Base-by-base conservation (phyloP, 1,284 basidiomycete genomes). In the Cutaneotrichosporon arboriforme region DNA sequence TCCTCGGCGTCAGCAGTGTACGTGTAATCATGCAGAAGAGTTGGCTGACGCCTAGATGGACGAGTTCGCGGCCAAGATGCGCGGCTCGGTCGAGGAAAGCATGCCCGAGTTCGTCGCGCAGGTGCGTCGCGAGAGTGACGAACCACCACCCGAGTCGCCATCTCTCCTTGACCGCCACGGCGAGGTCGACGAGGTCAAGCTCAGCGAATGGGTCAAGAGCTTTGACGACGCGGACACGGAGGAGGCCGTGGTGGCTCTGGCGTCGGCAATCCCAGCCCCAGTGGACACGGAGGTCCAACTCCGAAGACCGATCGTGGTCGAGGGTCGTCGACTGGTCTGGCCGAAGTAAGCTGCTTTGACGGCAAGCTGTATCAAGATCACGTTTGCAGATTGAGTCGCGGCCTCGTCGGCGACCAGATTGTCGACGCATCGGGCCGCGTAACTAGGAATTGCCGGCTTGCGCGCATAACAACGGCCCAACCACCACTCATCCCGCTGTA, bases 1-100 rank as follows among this genome's bases (percentile, higher is more conserved):
- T 61, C 10, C 46, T 73, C 23, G 71, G 69, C n/a, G 69, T 72
- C 3, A 49, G 55, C 20, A 62, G 62, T 51, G 69, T 72, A 45
- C 59, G 70, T 67, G 1, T 8, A 21, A n/a, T n/a, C n/a, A n/a
- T n/a, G n/a, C n/a, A n/a, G n/a, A n/a, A n/a, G n/a, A n/a, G 8
- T 12, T 18, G 10, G 26, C 49, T 50, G 41, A 50, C 41, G 13
- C 4, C 54, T n/a, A 71, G 69, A 68, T 69, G 64, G 53, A 58
- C 21, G 67, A 67, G 41, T 68, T 72, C 48, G 51, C 62, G 4
- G 22, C 50, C 13, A 61, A 59, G 37, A 67, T 70, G 63, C 49
- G 65, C 20, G 65, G 65, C 31, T 53, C 49, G 9, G 54, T 72
- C 10, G 58, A 60, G n/a, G 35, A 52, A 1, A 42, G 55, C 4